phyloP scores from a whole-genome alignment of 139 green algal species.

The Chlamydomonas incerta region DNA sequence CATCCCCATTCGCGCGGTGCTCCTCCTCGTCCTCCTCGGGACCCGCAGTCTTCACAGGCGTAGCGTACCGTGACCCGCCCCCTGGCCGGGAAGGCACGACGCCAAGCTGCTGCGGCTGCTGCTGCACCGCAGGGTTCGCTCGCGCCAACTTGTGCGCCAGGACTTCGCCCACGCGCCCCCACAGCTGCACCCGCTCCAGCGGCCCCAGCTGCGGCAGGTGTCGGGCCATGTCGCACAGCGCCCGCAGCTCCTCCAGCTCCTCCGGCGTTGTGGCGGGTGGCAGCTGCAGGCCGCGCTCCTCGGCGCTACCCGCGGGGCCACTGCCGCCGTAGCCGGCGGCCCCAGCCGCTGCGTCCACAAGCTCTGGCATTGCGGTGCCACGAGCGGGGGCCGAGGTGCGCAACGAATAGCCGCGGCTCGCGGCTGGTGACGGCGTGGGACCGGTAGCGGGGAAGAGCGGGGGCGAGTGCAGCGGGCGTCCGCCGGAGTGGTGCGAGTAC shows the following conservation, averaged over 20 bases:
- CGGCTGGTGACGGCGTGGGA: background rate
- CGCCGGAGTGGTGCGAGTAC: no score
- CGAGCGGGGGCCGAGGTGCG: background rate
- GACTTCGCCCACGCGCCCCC: constrained; percentile 11
- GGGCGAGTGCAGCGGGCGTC: background rate
- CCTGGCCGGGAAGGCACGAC: background rate
- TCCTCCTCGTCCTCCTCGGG: background rate
- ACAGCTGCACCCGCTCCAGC: constrained; percentile 26
- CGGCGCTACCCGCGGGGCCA: background rate
- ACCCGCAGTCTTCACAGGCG: background rate
- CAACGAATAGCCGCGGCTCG: background rate
- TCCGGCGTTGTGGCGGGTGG: background rate
- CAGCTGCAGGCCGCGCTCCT: background rate
- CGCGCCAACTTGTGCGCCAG: constrained; percentile 6
- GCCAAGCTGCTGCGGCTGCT: background rate
- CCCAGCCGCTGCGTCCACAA: no score
- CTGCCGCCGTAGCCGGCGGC: no score
- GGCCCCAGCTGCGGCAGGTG: constrained; percentile 7
- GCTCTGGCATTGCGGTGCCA: no score
- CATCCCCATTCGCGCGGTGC: background rate
- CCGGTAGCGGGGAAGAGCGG: background rate
- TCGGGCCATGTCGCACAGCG: background rate
- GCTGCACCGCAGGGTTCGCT: background rate
- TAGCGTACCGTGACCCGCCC: background rate
- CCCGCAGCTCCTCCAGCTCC: constrained; percentile 4